Evolutionary conservation across 2,329 filamentous ascomycete genomes (phyloP), one percentile per base, ranked within the genome.

Genomic region (Beauveria bassiana): DNA sequence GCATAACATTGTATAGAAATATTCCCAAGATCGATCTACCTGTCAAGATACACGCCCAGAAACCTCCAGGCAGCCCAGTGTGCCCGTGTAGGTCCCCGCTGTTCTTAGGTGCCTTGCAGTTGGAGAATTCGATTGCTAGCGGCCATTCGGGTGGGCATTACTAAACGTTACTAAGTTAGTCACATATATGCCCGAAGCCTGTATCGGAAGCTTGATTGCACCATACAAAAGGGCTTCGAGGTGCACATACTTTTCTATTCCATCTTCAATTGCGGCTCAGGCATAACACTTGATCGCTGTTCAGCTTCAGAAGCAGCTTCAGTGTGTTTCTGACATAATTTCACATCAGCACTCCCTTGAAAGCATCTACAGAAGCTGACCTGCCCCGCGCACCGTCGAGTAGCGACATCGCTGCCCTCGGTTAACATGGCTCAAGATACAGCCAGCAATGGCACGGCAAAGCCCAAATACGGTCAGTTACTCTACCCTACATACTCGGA

Each of bases 381-480:
- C 46, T 34, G 24, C 57, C 57, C 34, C 26, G 49, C 49, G 12
- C 47, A 3, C 26, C 14, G 18, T 4, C 22, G 12, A 28, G 16
- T 14, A 47, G 50, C 59, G 42, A 58, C 14, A 62, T 46, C 52
- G 46, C 26, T 38, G 28, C 28, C 40, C 24, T 20, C 49, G 50
- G 31, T 22, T 42, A 46, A 26, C 20, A 61, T 61, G 59, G 31
- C 59, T 42, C 42, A 52, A 56, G 47, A 46, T 10, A 43, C 42
- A 16, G 34, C 51, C 56, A 60, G 34, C 31, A 62, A 64, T 50
- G 62, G 53, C 61, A 43, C 49, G 18, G 24, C 51, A 43, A 49
- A 54, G 31, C 43, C 31, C 14, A 50, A 62, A 60, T 62, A 62
- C 56, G 61, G 61, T 62, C 56, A 62, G 61, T 62, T n/a, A 14